phyloP scores from a whole-genome alignment of 2,329 filamentous ascomycete species.

The Arthrocladium fulminans region DNA sequence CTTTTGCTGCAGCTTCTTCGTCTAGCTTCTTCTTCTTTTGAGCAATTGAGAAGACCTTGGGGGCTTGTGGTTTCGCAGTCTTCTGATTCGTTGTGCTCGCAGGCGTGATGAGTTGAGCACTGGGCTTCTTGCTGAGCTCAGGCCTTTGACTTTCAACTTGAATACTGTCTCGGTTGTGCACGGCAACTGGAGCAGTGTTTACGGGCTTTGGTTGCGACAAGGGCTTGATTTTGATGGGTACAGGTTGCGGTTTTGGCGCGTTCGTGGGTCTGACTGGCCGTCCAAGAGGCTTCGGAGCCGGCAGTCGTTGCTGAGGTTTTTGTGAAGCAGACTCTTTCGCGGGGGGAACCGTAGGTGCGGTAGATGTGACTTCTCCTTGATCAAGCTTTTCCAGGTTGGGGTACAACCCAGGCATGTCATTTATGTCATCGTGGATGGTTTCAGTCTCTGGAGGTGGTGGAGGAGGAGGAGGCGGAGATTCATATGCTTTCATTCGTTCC shows the following conservation, averaged over 20 bases:
- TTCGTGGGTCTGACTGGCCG: conserved; percentile 27
- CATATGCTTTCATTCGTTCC: conserved; percentile 19
- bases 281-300: conserved; percentile 27
- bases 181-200: conserved; percentile 47
- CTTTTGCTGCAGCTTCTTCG: conserved; percentile 68
- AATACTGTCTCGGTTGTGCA: conserved; percentile 51
- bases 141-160: conserved; percentile 41
- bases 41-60: conserved; percentile 32
- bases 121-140: conserved; percentile 53
- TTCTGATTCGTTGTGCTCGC: not conserved
- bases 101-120: conserved; percentile 49
- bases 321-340: conserved; percentile 5
- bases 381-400: conserved; percentile 21
- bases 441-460: conserved; percentile 47
- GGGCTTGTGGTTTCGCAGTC: not conserved
- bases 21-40: conserved; percentile 76
- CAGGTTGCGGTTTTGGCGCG: conserved; percentile 31
- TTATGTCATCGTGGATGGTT: conserved; percentile 48
- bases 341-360: no score
- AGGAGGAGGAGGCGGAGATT: conserved; percentile 25
- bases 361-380: conserved; percentile 16
- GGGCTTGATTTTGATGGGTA: conserved; percentile 42
- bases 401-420: conserved; percentile 24
- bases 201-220: conserved; percentile 38
- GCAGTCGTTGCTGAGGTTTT: conserved; percentile 21